phyloP scores from a whole-genome alignment of 495 filamentous ascomycete genomes.

The Annulohypoxylon maeteangense region DNA sequence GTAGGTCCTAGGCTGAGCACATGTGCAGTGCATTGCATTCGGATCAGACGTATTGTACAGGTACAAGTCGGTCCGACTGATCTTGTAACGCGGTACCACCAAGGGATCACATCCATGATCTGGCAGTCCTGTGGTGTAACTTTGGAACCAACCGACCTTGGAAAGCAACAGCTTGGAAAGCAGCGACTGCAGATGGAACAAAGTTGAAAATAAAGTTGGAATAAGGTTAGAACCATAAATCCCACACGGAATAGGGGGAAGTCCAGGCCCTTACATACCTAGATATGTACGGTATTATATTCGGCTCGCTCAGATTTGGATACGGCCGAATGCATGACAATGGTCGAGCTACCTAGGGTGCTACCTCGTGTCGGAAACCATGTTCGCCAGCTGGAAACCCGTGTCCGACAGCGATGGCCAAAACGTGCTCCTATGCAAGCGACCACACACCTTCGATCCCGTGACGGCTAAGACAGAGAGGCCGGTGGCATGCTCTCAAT shows the following conservation, averaged over 20 bases:
- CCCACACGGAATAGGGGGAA: neutral
- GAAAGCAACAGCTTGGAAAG: no score
- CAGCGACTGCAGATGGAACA: neutral
- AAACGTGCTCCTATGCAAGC: neutral
- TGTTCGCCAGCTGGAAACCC: slow-evolving; percentile 3
- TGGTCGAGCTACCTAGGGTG: neutral
- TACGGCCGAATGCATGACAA: neutral
- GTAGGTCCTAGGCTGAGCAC: neutral
- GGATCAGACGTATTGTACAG: no score
- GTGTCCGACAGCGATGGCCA: neutral
- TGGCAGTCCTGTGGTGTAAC: neutral
- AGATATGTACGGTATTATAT: neutral
- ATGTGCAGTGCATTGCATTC: no score
- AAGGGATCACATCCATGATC: no score
- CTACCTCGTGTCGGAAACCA: neutral
- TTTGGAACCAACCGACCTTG: neutral
- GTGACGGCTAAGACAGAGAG: slow-evolving; percentile 1
- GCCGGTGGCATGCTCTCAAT: neutral
- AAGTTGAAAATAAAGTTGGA: neutral
- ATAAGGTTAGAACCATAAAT: neutral
- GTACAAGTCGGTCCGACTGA: neutral
- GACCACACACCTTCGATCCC: neutral
- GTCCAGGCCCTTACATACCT: neutral
- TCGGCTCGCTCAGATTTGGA: neutral
- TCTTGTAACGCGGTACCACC: neutral